Base-by-base conservation (phyloP, 306 rosid species). In the Lathyrus tuberosus region DNA sequence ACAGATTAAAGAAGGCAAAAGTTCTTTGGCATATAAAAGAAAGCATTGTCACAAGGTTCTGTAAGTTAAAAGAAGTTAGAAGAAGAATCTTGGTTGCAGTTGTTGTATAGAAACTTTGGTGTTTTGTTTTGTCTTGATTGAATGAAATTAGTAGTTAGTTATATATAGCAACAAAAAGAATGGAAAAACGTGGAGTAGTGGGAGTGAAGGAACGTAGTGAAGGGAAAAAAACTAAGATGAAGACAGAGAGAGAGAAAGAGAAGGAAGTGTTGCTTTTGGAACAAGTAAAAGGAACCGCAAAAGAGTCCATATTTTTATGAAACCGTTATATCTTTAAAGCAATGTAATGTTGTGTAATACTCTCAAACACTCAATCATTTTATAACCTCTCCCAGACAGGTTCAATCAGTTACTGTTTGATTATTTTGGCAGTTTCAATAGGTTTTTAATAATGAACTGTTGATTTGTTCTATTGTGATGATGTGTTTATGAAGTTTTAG, bases 221-320 rank as follows among this genome's bases (percentile, higher is more conserved):
- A 54, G 57, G 62, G 70, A 16, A 65, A 67, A 59, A 15, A 14
- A 20, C 17, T 52, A 18, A 52, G 31, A 52, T 10, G 31, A 20
- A 52, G 67, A 26, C 16, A 77, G 31, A 53, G 31, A 51, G 26
- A 18, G 37, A 62, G 2, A 31, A 30, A 40, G 14, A 78, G 59
- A 26, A 26, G 4, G 30, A 64, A 12, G 4, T 2, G 51, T 41
- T 71, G 79, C 79, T 75, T 76, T 62, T 33, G 61, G 51, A 65
- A 72, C 78, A 73, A 74, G 73, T 40, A 60, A 71, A 76, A 67
- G 68, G 58, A 81, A 81, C 64, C 64, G 58, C 76, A 67, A 70
- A 75, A 22, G 49, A 22, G 49, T 33, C 78, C 73, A 70, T 57
- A 35, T 64, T 47, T 58, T 5, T 57, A 43, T 71, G 79, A 71